phyloP scores from a whole-genome alignment of 495 filamentous ascomycete genomes.

The Baudoinia panamericana region DNA sequence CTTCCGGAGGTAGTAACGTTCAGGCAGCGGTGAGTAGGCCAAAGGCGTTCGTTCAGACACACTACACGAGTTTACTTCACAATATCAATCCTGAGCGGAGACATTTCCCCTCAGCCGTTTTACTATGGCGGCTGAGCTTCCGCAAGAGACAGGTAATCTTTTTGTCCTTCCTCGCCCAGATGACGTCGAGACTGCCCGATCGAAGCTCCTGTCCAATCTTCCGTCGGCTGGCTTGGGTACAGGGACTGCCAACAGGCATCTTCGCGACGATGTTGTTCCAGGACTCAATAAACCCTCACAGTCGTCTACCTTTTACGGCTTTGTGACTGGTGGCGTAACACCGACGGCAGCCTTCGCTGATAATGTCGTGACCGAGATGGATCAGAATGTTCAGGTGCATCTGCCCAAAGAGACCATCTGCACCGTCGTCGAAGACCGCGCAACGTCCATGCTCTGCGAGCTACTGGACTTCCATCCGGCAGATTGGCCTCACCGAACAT shows the following conservation, averaged over 20 bases:
- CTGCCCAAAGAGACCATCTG: conserved; percentile 58
- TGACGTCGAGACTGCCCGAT: conserved; percentile 16
- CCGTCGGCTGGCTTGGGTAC: conserved; percentile 35
- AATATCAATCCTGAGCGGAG: too few species aligned
- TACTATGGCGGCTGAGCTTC: not conserved
- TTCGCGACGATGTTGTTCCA: conserved; percentile 50
- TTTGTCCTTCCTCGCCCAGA: conserved; percentile 7
- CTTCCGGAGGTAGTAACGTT: too few species aligned
- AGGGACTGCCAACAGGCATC: conserved; percentile 34
- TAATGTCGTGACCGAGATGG: conserved; percentile 59
- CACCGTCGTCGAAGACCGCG: conserved; percentile 59
- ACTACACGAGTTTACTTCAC: too few species aligned
- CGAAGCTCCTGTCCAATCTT: conserved; percentile 24
- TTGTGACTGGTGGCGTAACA: conserved; percentile 70
- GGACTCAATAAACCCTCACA: conserved; percentile 50
- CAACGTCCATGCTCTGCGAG: conserved; percentile 54
- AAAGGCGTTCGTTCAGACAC: too few species aligned
- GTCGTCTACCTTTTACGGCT: conserved; percentile 67
- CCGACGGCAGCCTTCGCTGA: conserved; percentile 79
- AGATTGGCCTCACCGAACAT: conserved; percentile 49
- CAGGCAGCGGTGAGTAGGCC: too few species aligned
- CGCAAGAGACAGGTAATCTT: not conserved
- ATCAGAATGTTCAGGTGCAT: conserved; percentile 82
- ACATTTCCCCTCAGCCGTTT: not conserved
- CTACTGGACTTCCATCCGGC: conserved; percentile 46